phyloP scores from a whole-genome alignment of 257 asterid genomes.

The Linderniella brevidens region DNA sequence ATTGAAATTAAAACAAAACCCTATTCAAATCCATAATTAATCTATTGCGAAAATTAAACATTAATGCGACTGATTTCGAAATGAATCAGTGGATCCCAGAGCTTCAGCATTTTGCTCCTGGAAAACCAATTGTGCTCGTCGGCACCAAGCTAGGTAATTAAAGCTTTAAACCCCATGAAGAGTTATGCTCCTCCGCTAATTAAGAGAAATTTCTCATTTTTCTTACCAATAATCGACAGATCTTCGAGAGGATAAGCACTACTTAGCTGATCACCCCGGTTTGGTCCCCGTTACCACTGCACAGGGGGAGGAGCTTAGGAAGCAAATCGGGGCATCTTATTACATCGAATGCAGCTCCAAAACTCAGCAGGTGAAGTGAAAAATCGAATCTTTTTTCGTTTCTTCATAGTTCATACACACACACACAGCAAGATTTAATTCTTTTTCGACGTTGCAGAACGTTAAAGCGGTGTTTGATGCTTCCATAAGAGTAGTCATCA shows the following conservation, averaged over 20 bases:
- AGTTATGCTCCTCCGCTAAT: background rate
- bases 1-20: background rate
- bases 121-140: constrained; percentile 50
- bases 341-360: constrained; percentile 93
- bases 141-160: constrained; percentile 58
- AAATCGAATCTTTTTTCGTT: background rate
- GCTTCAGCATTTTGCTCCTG: constrained; percentile 70
- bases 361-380: constrained; percentile 69
- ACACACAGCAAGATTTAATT: background rate
- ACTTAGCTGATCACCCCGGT: constrained; percentile 92
- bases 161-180: background rate
- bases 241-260: constrained; percentile 88
- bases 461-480: constrained; percentile 67
- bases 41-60: too few species aligned
- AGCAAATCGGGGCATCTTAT: constrained; percentile 69
- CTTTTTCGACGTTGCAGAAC: constrained; percentile 17
- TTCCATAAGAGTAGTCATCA: constrained; percentile 52
- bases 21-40: background rate
- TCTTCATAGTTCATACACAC: background rate
- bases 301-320: constrained; percentile 97
- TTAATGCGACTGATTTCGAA: constrained; percentile 1
- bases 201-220: background rate
- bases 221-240: constrained; percentile 20
- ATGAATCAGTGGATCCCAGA: constrained; percentile 71
- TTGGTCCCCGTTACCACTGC: constrained; percentile 61